Evolutionary conservation across 2,329 filamentous ascomycete species (phyloP).

Genomic region (Cordyceps farinosa): DNA sequence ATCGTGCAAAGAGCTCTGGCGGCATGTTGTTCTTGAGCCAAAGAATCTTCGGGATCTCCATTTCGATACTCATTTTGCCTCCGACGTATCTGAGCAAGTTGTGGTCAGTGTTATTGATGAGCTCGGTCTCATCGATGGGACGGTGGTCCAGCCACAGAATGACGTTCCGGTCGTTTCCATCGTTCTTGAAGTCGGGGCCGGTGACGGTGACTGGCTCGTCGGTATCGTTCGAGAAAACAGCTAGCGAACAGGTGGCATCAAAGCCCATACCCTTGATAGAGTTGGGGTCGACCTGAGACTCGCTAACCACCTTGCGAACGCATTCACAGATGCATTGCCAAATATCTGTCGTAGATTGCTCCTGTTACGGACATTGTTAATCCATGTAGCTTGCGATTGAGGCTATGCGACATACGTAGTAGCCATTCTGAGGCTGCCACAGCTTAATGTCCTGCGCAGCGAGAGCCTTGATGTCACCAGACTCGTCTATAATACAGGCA

Average conservation of each 20-base stretch:
- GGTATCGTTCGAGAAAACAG: conserved; percentile 84
- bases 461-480: conserved; percentile 79
- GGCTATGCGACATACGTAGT: conserved; percentile 55
- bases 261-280: conserved; percentile 90
- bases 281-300: conserved; percentile 72
- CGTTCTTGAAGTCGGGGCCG: conserved; percentile 72
- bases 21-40: conserved; percentile 99
- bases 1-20: conserved; percentile 79
- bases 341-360: conserved; percentile 97
- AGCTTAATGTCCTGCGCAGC: conserved; percentile 74
- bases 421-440: conserved; percentile 73
- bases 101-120: conserved; percentile 90
- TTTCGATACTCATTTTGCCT: conserved; percentile 97
- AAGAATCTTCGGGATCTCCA: conserved; percentile 97
- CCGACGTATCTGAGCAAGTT: conserved; percentile 94
- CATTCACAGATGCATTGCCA: conserved; percentile 92
- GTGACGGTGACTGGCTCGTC: conserved; percentile 91
- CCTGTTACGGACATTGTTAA: conserved; percentile 42
- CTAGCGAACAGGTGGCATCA: conserved; percentile 95
- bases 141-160: conserved; percentile 97
- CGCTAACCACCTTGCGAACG: conserved; percentile 75
- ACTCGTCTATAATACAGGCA: conserved; percentile 90
- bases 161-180: conserved; percentile 85
- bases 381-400: background rate
- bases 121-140: conserved; percentile 82